Base-by-base conservation (phyloP, 2,329 filamentous ascomycete species). In the Aspergillus chevalieri region DNA sequence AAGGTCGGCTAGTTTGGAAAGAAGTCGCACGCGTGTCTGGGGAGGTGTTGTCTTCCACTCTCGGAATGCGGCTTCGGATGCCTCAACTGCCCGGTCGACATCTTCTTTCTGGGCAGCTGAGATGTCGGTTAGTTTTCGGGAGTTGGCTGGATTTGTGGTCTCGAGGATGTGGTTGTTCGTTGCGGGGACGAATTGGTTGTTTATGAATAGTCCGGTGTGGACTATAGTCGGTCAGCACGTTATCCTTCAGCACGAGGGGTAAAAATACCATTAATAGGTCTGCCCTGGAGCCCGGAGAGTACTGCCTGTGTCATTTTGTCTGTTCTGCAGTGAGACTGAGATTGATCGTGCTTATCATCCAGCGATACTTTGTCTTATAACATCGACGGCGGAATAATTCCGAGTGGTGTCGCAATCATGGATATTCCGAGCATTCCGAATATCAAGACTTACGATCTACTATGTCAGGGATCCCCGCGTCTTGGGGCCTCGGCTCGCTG, bases 191-290 rank as follows among this genome's bases (percentile, higher is more conserved):
- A 63, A 64, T 48, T 60, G 50, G 52, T 62, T 64, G 52, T 64
- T 49, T 44, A 64, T 64, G 36, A 64, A 62, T 2, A 64, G 53
- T n/a, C 57, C 58, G 4, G 58, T 58, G 30, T 60, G 60, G 39
- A 64, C 60, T 63, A n/a, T 24, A 5, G 17, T 7, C 3, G 4
- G 26, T 43, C 15, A 43, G 8, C 45, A n/a, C 10, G 9, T 43
- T 28, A 47, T 43, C 19, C 15, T 10, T 33, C 19, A 7, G 9
- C 9, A 28, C 3, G 8, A 9, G 6, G 10, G 6, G 5, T 45
- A 2, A 3, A 30, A 14, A 26, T 17, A 57, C 55, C 47, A 19
- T 49, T 54, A 9, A 60, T 49, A 19, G 50, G 47, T 8, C 53
- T 57, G n/a, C 57, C 55, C 7, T 59, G n/a, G 7, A 52, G 41